Percentiles rank a stretch among this genome's conserved stretches.
Conservation (phyloP, 2,329 filamentous ascomycete genomes). For the Phyllosticta citriasiana region DNA sequence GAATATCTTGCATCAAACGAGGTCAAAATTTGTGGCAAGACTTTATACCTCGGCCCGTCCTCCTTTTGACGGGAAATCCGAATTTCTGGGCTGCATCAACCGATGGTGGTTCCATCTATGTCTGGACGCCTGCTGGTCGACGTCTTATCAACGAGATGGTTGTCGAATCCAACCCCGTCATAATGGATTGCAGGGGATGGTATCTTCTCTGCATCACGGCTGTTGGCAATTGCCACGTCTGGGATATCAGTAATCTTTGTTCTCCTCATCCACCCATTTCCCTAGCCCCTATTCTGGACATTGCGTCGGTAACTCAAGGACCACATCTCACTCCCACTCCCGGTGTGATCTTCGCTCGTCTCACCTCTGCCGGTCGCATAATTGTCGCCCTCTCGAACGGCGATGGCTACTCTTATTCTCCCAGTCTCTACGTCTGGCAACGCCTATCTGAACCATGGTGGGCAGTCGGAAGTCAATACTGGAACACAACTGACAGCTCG, state of each 20-base stretch:
- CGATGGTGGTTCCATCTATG: slow-evolving; percentile 81
- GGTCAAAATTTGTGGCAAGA: slow-evolving; percentile 86
- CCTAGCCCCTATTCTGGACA: slow-evolving; percentile 77
- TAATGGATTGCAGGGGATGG: slow-evolving; percentile 79
- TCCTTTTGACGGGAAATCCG: slow-evolving; percentile 84
- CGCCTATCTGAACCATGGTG: slow-evolving; percentile 95
- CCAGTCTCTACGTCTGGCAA: slow-evolving; percentile 83
- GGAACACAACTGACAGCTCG: slow-evolving; percentile 93
- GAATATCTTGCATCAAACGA: slow-evolving; percentile 71
- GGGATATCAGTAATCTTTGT: slow-evolving; percentile 76
- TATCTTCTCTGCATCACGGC: slow-evolving; percentile 87
- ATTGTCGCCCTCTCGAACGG: slow-evolving; percentile 90
- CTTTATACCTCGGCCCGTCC: slow-evolving; percentile 73
- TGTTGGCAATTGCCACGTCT: slow-evolving; percentile 82
- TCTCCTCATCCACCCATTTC: slow-evolving; percentile 86
- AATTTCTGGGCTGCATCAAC: slow-evolving; percentile 89
- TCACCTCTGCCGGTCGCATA: slow-evolving; percentile 79
- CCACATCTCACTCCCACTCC: slow-evolving; percentile 70
- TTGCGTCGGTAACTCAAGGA: slow-evolving; percentile 69
- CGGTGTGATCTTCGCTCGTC: slow-evolving; percentile 77
- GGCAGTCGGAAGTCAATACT: slow-evolving; percentile 96
- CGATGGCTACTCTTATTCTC: slow-evolving; percentile 84
- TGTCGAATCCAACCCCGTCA: slow-evolving; percentile 85
- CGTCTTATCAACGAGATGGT: slow-evolving; percentile 76
- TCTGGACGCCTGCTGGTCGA: slow-evolving; percentile 87